Base-by-base conservation (phyloP, 176 grass and related monocot genomes). In the Alloteropsis semialata region DNA sequence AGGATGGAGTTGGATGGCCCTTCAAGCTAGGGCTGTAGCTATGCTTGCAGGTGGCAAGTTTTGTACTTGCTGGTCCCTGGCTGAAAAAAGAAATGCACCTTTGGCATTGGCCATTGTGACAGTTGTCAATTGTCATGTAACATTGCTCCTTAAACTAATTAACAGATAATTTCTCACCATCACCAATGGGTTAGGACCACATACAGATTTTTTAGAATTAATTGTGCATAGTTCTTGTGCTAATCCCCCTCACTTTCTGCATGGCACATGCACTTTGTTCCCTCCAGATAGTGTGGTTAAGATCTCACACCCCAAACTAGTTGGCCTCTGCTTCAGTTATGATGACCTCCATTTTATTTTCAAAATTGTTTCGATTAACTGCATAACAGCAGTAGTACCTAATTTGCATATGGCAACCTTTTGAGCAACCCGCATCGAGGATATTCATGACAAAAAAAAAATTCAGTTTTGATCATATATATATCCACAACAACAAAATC, bases 111-210 rank as follows among this genome's bases (percentile, higher is more conserved):
- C 79, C 65, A 81, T 60, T 51, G 88, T 57, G 83, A 86, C 88
- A 85, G 21, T 41, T 89, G 82, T 85, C 88, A 78, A 29, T 78
- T 90, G 88, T 66, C 88, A 79, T 83, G 29, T 32, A 82, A 82
- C 50, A 7, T 27, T 57, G 42, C 24, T 74, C 13, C 59, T 41
- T 81, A 86, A 79, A 86, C 59, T 68, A 90, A 21, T 41, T n/a
- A 5, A 17, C 17, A 59, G 36, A 69, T 76, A 82, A 72, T 74
- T 65, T 19, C 18, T 86, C 74, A 86, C 74, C 58, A 43, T 21
- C 58, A 86, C 79, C 88, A 67, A 90, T 69, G 88, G 83, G 73
- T 90, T 69, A 83, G 88, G 88, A 90, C 88, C 88, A 90, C 88
- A 82, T 21, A 10, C 3, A 37, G 22, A 44, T 81, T 85, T 53